Conservation (phyloP, 805 yeast genomes). For the Hanseniaspora lachancei region DNA sequence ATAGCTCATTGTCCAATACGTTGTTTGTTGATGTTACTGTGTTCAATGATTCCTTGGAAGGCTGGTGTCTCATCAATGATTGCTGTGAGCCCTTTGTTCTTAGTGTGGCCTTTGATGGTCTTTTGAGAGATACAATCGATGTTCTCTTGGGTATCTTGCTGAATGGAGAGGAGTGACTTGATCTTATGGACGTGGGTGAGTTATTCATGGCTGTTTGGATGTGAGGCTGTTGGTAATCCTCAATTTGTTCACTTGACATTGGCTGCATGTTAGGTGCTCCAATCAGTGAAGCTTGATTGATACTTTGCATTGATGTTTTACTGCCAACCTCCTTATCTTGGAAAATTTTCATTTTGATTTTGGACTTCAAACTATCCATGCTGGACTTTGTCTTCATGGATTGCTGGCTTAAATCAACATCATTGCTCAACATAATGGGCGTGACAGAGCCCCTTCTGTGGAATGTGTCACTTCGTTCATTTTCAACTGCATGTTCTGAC, state of each 20-base stretch:
- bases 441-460: neutral
- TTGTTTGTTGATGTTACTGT: neutral
- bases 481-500: neutral
- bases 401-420: neutral
- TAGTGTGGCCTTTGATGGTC: constrained; percentile 17
- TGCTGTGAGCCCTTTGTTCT: constrained; percentile 27
- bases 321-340: neutral
- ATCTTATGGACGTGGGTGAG: neutral
- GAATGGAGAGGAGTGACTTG: neutral
- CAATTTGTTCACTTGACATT: neutral
- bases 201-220: neutral
- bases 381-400: constrained; percentile 8
- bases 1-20: neutral
- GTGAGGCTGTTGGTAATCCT: neutral
- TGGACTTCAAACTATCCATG: constrained; percentile 10
- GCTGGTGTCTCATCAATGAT: constrained; percentile 15
- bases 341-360: constrained; percentile 9
- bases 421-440: neutral
- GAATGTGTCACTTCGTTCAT: neutral
- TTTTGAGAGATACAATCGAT: constrained; percentile 7
- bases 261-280: neutral
- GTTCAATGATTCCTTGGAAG: constrained; percentile 3
- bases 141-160: constrained; percentile 4
- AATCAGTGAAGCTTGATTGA: neutral
- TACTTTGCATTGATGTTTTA: neutral